phyloP scores from a whole-genome alignment of 148 eudicot species.

The Rhododendron molle region DNA sequence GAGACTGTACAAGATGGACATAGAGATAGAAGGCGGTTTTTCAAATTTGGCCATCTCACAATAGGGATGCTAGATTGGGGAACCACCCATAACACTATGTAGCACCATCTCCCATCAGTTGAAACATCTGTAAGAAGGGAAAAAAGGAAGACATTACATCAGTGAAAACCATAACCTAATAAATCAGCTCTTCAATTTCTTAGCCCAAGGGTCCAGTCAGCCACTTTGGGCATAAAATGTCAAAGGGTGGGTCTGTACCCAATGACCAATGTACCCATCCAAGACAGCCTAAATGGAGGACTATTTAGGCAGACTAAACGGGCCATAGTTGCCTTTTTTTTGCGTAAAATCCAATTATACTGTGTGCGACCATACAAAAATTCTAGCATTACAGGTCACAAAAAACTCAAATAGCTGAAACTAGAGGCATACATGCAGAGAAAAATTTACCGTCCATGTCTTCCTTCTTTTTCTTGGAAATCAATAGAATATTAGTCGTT shows the following conservation, averaged over 20 bases:
- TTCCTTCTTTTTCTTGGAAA: neutral
- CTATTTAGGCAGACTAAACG: neutral
- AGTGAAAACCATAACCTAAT: neutral
- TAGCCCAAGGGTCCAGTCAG: neutral
- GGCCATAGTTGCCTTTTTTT: neutral
- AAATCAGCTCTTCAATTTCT: neutral
- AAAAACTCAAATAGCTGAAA: neutral
- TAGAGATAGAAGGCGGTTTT: constrained; percentile 44
- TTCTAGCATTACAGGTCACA: neutral
- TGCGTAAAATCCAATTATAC: neutral
- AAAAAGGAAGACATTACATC: neutral
- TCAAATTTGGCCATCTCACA: constrained; percentile 50
- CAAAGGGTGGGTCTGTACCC: neutral
- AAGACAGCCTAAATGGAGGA: neutral
- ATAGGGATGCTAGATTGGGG: constrained; percentile 40
- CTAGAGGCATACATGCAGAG: neutral
- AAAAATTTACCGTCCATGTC: neutral
- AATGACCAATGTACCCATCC: neutral
- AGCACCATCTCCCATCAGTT: constrained; percentile 91
- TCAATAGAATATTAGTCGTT: neutral
- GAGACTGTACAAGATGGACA: constrained; percentile 62
- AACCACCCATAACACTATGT: constrained; percentile 64
- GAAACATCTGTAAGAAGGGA: constrained; percentile 45
- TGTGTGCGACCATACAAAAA: neutral
- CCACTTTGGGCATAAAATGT: neutral